Evolutionary conservation across 495 filamentous ascomycete species (phyloP).

Genomic region (Terfezia boudieri): DNA sequence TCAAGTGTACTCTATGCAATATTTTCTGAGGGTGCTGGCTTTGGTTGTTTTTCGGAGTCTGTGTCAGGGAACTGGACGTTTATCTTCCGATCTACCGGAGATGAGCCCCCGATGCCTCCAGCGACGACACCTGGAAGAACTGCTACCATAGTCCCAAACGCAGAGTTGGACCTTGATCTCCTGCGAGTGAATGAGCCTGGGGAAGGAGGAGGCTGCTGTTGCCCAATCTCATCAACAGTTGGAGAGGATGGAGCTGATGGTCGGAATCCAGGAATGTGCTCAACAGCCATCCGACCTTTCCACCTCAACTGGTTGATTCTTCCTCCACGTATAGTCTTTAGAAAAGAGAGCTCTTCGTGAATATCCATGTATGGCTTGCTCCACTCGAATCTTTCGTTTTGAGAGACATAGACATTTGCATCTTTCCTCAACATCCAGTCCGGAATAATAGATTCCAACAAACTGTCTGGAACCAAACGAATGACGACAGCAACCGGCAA

Average conservation of each 20-base stretch:
- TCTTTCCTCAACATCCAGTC: constrained; percentile 25
- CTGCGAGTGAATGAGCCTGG: constrained; percentile 14
- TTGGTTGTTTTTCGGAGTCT: no score
- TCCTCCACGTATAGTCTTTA: constrained; percentile 79
- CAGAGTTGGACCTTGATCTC: constrained; percentile 48
- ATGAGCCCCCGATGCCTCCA: constrained; percentile 50
- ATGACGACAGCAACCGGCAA: constrained; percentile 51
- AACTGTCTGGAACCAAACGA: constrained; percentile 50
- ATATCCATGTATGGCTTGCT: constrained; percentile 42
- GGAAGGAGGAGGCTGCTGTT: constrained; percentile 4
- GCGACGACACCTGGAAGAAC: constrained; percentile 48
- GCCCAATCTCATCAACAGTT: neutral
- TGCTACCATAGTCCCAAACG: constrained; percentile 38
- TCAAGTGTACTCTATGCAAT: no score
- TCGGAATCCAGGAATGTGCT: neutral
- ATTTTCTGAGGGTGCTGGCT: no score
- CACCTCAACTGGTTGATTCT: constrained; percentile 73
- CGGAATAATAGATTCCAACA: constrained; percentile 33
- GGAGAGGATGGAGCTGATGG: neutral
- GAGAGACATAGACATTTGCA: constrained; percentile 29
- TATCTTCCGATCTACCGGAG: constrained; percentile 35
- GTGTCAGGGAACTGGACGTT: neutral
- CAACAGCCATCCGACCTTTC: constrained; percentile 37
- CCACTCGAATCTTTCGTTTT: constrained; percentile 42
- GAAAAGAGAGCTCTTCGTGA: constrained; percentile 57